phyloP scores from a whole-genome alignment of 2,329 filamentous ascomycete genomes.

The Didymella sp. region DNA sequence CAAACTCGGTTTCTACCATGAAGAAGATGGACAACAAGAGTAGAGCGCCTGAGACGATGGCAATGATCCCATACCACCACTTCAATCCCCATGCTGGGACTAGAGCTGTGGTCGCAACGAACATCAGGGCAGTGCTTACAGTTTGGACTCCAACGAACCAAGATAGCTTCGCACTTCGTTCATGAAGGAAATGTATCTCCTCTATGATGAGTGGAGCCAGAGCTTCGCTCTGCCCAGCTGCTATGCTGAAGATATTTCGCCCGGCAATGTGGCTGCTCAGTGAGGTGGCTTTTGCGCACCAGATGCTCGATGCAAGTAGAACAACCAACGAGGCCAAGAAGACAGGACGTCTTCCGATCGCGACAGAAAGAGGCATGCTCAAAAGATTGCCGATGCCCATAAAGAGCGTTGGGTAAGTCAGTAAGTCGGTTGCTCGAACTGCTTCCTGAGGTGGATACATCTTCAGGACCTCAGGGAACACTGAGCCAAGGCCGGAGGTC shows the following conservation, averaged over 20 bases:
- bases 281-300: neutral
- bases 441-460: neutral
- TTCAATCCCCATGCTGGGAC: neutral
- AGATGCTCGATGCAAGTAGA: neutral
- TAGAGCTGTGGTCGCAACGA: neutral
- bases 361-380: neutral
- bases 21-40: neutral
- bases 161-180: neutral
- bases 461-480: neutral
- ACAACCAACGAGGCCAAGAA: neutral
- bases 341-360: neutral
- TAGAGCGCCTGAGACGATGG: neutral
- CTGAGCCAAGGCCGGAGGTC: neutral
- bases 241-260: neutral
- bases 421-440: neutral
- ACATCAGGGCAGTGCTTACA: neutral
- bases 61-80: neutral
- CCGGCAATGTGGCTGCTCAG: neutral
- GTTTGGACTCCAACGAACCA: neutral
- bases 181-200: neutral
- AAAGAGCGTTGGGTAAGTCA: neutral
- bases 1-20: neutral
- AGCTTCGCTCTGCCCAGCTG: neutral
- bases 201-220: neutral
- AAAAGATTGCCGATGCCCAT: neutral